These are phyloP conservation scores for Fusarium nurragi DNA, from an alignment of 2,329 filamentous ascomycete species.

Conservation along the genomic window DNA sequence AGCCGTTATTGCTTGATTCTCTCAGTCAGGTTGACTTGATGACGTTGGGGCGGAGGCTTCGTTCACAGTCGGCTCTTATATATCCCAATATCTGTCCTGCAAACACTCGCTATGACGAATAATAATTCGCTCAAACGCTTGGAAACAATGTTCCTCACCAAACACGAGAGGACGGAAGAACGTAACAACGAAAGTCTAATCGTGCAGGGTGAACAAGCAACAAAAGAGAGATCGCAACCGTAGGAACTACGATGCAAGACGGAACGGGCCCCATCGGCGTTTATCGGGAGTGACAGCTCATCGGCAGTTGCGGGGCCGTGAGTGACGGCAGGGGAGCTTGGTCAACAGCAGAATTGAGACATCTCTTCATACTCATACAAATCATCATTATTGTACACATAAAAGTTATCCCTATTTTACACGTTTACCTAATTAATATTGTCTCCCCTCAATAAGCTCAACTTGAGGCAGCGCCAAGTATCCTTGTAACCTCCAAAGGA, in stretches of 20 bases:
- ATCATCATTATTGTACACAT: neutral
- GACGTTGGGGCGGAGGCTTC: neutral
- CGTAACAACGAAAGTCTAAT: neutral
- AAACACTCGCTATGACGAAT: conserved; percentile 8
- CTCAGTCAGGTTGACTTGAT: neutral
- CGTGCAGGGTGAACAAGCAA: neutral
- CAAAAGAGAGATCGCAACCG: neutral
- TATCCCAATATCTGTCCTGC: neutral
- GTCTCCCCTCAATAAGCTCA: neutral
- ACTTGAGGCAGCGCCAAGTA: conserved; percentile 52
- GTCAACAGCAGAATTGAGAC: neutral
- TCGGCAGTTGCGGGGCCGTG: conserved; percentile 16
- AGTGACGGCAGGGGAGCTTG: conserved; percentile 1
- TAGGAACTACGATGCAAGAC: neutral
- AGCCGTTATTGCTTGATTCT: neutral
- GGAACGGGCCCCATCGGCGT: neutral
- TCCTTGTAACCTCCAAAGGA: conserved; percentile 68
- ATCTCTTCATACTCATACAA: neutral
- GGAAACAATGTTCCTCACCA: neutral
- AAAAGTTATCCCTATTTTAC: neutral
- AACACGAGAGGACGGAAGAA: neutral
- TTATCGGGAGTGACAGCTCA: conserved; percentile 18
- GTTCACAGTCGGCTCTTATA: neutral
- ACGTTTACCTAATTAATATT: neutral
- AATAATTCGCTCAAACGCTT: conserved; percentile 34